Percentiles rank a stretch among this genome's conserved stretches.
phyloP scores from a whole-genome alignment of 306 rosid genomes.

The Vigna radiata region DNA sequence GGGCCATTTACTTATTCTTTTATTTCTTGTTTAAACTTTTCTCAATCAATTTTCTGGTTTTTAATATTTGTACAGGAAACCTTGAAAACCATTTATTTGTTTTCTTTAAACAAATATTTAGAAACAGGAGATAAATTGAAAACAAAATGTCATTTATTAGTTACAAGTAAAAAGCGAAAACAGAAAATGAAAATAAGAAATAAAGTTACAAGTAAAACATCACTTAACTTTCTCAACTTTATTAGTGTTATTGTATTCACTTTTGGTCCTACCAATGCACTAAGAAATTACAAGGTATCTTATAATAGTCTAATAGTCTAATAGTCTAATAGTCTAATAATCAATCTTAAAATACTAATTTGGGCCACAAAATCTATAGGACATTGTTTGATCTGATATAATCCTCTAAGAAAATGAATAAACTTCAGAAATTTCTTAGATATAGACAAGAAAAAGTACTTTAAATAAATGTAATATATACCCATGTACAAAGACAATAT shows the following conservation, averaged over 20 bases:
- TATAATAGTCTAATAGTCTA: not conserved
- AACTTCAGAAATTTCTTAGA: not conserved
- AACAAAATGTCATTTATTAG: too few relatives aligned
- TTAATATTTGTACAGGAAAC: too few relatives aligned
- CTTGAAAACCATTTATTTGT: too few relatives aligned
- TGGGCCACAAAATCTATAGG: constrained; percentile 12
- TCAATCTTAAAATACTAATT: constrained; percentile 9
- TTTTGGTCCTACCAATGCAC: constrained; percentile 13
- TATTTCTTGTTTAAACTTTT: too few relatives aligned
- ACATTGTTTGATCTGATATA: not conserved
- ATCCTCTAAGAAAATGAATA: not conserved
- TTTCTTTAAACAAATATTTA: too few relatives aligned
- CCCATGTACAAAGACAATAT: not conserved
- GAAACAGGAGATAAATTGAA: not conserved
- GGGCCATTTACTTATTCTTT: too few relatives aligned
- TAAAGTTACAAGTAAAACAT: not conserved
- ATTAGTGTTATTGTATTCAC: not conserved
- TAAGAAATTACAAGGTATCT: not conserved
- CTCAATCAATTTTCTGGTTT: too few relatives aligned
- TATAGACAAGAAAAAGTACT: not conserved
- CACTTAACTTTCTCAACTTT: not conserved
- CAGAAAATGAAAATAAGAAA: too few relatives aligned
- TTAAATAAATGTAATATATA: not conserved
- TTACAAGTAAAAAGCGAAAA: too few relatives aligned
- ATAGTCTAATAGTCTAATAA: too few relatives aligned